Evolutionary conservation across 2,329 filamentous ascomycete species (phyloP), one percentile per base, ranked within the genome.

Genomic region (Kalmusia sp.): DNA sequence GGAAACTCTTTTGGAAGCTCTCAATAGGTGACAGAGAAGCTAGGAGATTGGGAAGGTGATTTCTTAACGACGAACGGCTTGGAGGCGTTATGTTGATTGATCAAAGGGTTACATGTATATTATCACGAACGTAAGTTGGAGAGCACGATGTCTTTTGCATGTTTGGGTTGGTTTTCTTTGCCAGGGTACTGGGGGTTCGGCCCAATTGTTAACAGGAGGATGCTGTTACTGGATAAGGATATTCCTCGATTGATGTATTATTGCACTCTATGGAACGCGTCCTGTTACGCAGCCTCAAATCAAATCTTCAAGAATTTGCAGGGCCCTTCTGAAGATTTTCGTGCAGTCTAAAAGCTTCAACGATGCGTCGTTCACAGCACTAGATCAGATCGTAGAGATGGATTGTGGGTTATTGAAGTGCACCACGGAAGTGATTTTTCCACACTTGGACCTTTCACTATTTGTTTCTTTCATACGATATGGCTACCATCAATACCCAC

Each of bases 401-500:
- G n/a, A n/a, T n/a, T n/a, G n/a, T n/a, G n/a, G n/a, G n/a, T n/a
- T n/a, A n/a, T n/a, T n/a, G n/a, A n/a, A n/a, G n/a, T n/a, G n/a
- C n/a, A n/a, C n/a, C n/a, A n/a, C n/a, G n/a, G n/a, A n/a, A n/a
- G n/a, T n/a, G n/a, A n/a, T n/a, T n/a, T n/a, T n/a, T n/a, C n/a
- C n/a, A n/a, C n/a, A n/a, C n/a, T n/a, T n/a, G n/a, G n/a, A n/a
- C n/a, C n/a, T n/a, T n/a, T n/a, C n/a, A n/a, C n/a, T n/a, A n/a
- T n/a, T n/a, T n/a, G n/a, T n/a, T 28, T 28, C 27, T 28, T 6
- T 28, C 27, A 28, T 28, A 28, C 27, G 6, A 28, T 7, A 28
- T n/a, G n/a, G n/a, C n/a, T n/a, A 28, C 12, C 27, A 1, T 46
- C 43, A 59, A 57, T 67, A 68, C 24, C 69, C 70, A 49, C 58